These are phyloP conservation scores for Blastocrithidia nonstop DNA, from an alignment of 208 protist genomes.

Conservation along the genomic window DNA sequence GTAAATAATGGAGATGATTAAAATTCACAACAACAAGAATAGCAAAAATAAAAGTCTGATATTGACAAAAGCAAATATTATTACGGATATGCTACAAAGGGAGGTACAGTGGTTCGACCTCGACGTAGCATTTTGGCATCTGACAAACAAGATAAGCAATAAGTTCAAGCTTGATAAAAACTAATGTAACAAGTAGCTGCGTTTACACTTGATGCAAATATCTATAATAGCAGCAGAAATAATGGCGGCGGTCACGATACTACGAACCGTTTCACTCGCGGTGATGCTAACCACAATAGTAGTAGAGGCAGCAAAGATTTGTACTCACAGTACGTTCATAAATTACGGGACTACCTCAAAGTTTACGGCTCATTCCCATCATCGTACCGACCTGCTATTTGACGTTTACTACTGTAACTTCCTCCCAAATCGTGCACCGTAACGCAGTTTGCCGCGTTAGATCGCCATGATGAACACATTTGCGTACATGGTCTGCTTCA, in stretches of 20 bases:
- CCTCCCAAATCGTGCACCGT: conserved; percentile 23
- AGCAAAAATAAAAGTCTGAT: not conserved
- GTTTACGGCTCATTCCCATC: conserved; percentile 60
- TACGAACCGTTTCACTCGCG: too few relatives aligned
- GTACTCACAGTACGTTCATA: conserved; percentile 42
- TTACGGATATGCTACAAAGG: too few relatives aligned
- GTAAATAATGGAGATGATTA: not conserved
- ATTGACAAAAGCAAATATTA: too few relatives aligned
- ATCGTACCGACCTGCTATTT: conserved; percentile 42
- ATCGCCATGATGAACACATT: conserved; percentile 27
- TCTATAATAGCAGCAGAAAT: too few relatives aligned
- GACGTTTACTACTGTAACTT: conserved; percentile 67
- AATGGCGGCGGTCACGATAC: too few relatives aligned
- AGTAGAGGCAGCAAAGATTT: conserved; percentile 11
- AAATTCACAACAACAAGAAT: not conserved
- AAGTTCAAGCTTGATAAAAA: too few relatives aligned
- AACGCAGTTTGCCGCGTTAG: conserved; percentile 53
- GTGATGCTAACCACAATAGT: too few relatives aligned
- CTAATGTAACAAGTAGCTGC: too few relatives aligned
- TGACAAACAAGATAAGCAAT: too few relatives aligned
- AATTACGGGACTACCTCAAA: conserved; percentile 34
- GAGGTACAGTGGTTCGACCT: too few relatives aligned
- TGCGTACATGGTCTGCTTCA: conserved; percentile 33
- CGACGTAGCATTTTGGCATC: too few relatives aligned
- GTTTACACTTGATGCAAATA: too few relatives aligned